These are phyloP conservation scores for Telfairia occidentalis DNA, from an alignment of 331 rosid species.

Conservation along the genomic window DNA sequence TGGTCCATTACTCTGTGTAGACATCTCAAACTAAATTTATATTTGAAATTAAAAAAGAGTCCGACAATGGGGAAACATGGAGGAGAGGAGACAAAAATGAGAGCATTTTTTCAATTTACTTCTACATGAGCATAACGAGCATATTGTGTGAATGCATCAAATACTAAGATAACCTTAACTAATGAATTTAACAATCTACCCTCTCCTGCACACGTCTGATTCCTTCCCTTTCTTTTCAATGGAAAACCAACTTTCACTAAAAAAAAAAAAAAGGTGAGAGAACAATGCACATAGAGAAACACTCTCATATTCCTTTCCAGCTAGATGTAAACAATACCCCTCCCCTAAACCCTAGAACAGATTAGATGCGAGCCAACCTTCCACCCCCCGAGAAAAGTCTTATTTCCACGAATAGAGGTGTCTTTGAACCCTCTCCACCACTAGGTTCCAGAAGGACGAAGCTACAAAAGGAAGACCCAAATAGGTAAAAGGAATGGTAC, in stretches of 20 bases:
- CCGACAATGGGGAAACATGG: not conserved
- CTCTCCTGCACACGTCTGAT: not conserved
- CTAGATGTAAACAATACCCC: no score
- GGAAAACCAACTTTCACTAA: not conserved
- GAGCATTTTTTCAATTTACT: not conserved
- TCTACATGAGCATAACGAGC: not conserved
- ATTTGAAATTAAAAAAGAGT: not conserved
- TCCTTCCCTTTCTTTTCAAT: not conserved
- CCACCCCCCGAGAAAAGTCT: no score
- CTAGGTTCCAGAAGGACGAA: no score
- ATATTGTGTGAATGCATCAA: not conserved
- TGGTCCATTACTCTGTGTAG: not conserved
- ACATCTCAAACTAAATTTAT: not conserved
- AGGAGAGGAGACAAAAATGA: not conserved
- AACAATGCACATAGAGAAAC: not conserved
- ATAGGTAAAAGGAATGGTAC: no score
- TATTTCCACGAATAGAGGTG: no score
- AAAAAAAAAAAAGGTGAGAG: no score
- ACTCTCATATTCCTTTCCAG: no score
- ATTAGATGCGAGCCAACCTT: no score
- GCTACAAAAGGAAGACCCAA: no score
- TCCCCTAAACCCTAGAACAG: not conserved
- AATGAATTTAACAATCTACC: not conserved
- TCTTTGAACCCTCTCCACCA: no score
- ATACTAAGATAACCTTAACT: not conserved